Percentiles rank a stretch among this genome's conserved stretches.
Evolutionary conservation across 2,329 filamentous ascomycete genomes (phyloP).

Genomic region (Trichoderma sp.): DNA sequence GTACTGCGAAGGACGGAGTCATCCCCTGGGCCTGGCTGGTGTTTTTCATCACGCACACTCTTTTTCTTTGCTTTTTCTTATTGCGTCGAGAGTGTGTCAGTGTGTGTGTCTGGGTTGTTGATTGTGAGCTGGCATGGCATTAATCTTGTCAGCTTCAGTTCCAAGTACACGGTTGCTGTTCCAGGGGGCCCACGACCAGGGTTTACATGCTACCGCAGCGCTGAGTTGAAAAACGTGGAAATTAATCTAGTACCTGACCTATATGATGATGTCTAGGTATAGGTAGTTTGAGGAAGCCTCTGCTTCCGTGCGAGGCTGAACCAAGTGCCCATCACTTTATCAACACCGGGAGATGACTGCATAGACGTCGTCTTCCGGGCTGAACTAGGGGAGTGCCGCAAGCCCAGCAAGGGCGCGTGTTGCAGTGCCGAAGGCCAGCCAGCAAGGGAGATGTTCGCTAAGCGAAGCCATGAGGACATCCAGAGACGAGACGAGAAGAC

Average conservation of each 20-base stretch:
- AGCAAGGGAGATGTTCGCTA: conserved; percentile 2
- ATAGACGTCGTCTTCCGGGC: conserved; percentile 2
- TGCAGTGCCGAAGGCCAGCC: conserved; percentile 1
- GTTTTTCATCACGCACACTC: not conserved
- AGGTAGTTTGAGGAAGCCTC: not conserved
- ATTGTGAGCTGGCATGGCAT: conserved; percentile 3
- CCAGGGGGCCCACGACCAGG: not conserved
- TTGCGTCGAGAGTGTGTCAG: not conserved
- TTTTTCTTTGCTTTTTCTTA: not conserved
- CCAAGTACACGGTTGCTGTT: not conserved
- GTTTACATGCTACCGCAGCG: not conserved
- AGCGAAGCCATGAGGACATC: conserved; percentile 13
- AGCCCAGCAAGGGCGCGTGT: conserved; percentile 7
- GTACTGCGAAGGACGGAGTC: not conserved
- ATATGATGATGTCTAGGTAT: not conserved
- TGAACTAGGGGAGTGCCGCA: conserved; percentile 13
- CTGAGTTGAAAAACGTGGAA: not conserved
- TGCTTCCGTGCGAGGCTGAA: conserved; percentile 7
- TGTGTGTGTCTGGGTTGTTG: not conserved
- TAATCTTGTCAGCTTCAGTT: not conserved
- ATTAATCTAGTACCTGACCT: not conserved
- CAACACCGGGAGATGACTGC: not conserved
- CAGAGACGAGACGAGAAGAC: not conserved
- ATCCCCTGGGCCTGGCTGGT: not conserved
- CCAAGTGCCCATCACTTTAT: conserved; percentile 5